Evolutionary conservation across 169 alveolate genomes (phyloP).

Genomic region (Sarcocystis neurona): DNA sequence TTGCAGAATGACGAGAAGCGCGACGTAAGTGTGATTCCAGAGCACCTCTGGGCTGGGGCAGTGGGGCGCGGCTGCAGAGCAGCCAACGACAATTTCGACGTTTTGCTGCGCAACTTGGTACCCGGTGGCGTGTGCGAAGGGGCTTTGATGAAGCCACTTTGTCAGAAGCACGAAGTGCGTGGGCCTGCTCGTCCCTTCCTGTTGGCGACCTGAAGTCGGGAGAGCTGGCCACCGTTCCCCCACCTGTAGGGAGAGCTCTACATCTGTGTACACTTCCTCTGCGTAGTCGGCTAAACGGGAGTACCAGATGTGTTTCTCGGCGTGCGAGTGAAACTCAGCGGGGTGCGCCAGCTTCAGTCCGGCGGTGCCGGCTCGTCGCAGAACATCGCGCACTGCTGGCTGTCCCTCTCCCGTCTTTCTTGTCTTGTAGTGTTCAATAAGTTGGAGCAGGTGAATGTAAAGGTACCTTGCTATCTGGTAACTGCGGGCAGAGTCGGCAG

Average conservation of each 20-base stretch:
- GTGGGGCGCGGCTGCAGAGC: slow-evolving; percentile 2
- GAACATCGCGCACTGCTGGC: not conserved
- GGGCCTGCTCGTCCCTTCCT: not conserved
- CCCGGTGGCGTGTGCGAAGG: slow-evolving; percentile 15
- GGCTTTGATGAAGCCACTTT: slow-evolving; percentile 18
- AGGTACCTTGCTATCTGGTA: slow-evolving; percentile 35
- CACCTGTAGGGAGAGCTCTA: slow-evolving; percentile 7
- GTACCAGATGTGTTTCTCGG: slow-evolving; percentile 4
- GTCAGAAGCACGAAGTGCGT: not conserved
- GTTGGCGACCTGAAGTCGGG: not conserved
- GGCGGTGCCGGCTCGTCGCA: slow-evolving; percentile 9
- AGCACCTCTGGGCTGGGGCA: slow-evolving; percentile 44
- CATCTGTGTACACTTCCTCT: slow-evolving; percentile 25
- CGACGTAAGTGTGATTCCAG: slow-evolving; percentile 49
- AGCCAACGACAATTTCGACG: not conserved
- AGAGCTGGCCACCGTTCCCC: not conserved
- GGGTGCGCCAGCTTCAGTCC: not conserved
- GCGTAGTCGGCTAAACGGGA: not conserved
- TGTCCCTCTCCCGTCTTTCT: not conserved
- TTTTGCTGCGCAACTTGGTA: slow-evolving; percentile 17
- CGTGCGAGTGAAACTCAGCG: not conserved
- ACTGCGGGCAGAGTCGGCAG: too few species aligned
- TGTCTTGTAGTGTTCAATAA: not conserved
- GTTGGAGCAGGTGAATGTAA: not conserved
- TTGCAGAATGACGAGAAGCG: slow-evolving; percentile 47